Evolutionary conservation across 1,284 basidiomycete genomes (phyloP).

Genomic region (Athelia psychrophila): DNA sequence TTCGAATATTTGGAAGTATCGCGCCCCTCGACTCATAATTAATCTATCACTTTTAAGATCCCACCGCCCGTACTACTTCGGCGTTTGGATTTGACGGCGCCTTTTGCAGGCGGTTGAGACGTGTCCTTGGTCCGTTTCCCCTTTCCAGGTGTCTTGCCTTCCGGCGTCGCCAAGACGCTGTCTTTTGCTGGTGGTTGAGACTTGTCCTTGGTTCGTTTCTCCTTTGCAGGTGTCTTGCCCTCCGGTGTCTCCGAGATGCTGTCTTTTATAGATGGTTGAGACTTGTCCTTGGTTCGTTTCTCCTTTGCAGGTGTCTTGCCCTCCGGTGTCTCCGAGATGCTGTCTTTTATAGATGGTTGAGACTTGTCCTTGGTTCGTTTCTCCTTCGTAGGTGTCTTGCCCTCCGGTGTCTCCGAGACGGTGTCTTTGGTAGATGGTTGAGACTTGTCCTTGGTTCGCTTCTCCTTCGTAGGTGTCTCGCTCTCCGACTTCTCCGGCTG

Average conservation of each 20-base stretch:
- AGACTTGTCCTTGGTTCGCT: background rate
- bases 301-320: background rate
- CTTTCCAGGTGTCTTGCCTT: background rate
- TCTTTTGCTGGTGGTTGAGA: too few relatives aligned
- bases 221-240: too few relatives aligned
- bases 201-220: too few relatives aligned
- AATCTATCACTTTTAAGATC: slow-evolving; percentile 2
- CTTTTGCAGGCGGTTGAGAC: background rate
- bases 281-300: background rate
- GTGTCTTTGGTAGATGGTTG: too few relatives aligned
- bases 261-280: background rate
- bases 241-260: too few relatives aligned
- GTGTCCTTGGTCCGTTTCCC: background rate
- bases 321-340: too few relatives aligned
- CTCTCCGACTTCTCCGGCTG: background rate
- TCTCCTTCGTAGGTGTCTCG: background rate
- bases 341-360: too few relatives aligned
- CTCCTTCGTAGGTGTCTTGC: background rate
- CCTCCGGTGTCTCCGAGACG: too few relatives aligned
- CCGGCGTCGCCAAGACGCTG: too few relatives aligned
- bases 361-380: background rate
- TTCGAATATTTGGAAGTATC: too few relatives aligned
- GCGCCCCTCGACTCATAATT: background rate
- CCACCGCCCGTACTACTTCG: background rate
- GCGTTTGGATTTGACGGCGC: background rate